phyloP scores from a whole-genome alignment of 2,329 filamentous ascomycete species.

The Apiospora kogelbergensis region DNA sequence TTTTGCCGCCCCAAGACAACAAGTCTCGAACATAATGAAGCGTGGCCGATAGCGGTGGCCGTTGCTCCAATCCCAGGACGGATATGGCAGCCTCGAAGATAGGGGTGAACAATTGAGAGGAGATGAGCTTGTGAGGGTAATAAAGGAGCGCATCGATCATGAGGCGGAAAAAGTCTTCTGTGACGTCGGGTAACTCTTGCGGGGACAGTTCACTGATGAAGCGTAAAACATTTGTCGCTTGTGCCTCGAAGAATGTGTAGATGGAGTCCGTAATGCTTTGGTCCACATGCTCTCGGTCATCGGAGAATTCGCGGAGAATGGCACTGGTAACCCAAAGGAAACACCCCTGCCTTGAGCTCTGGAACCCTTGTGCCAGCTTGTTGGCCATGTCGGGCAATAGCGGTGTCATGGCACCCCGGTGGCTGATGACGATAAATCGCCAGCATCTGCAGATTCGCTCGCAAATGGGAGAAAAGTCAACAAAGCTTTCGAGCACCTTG shows the following conservation, averaged over 20 bases:
- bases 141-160: constrained; percentile 90
- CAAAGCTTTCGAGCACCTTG: constrained; percentile 84
- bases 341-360: constrained; percentile 84
- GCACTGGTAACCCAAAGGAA: constrained; percentile 98
- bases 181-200: constrained; percentile 75
- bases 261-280: constrained; percentile 81
- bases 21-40: constrained; percentile 92
- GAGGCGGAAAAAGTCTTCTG: constrained; percentile 95
- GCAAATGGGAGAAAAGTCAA: constrained; percentile 82
- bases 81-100: constrained; percentile 88
- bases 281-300: constrained; percentile 83
- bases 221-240: constrained; percentile 85
- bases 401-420: constrained; percentile 84
- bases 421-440: constrained; percentile 96
- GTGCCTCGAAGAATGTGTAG: constrained; percentile 91
- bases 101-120: constrained; percentile 74
- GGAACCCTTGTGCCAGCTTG: constrained; percentile 83
- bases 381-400: constrained; percentile 83
- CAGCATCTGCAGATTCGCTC: constrained; percentile 94
- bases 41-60: constrained; percentile 86
- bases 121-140: constrained; percentile 82
- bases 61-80: constrained; percentile 83
- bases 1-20: constrained; percentile 81
- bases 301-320: constrained; percentile 92
- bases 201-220: constrained; percentile 82